Percentiles rank a stretch among this genome's conserved stretches.
These are phyloP conservation scores for Phytophthora litchii DNA, from an alignment of 352 stramenopile genomes.

Conservation along the genomic window DNA sequence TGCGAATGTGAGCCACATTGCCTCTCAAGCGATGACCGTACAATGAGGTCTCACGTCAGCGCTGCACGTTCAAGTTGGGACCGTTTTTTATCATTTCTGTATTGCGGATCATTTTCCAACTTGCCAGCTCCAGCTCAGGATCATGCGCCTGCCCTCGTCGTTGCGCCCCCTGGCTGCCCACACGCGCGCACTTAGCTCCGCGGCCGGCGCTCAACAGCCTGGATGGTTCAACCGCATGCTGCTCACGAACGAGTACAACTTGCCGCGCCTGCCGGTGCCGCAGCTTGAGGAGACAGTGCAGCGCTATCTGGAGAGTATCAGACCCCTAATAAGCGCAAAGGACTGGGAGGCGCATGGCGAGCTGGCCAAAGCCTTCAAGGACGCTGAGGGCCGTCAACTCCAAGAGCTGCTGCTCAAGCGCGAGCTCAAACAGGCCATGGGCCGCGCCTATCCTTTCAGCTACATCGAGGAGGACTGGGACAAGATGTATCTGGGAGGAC, in stretches of 20 bases:
- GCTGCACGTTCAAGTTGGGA: constrained; percentile 39
- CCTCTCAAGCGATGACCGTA: constrained; percentile 14
- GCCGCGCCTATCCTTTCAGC: constrained; percentile 90
- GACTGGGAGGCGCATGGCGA: constrained; percentile 74
- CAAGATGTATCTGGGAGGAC: constrained; percentile 90
- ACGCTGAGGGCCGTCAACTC: constrained; percentile 54
- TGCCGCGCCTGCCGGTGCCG: constrained; percentile 87
- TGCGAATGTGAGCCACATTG: constrained; percentile 20
- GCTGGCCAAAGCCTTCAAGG: constrained; percentile 64
- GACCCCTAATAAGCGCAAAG: constrained; percentile 70
- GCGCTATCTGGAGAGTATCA: constrained; percentile 84
- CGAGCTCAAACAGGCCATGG: constrained; percentile 76
- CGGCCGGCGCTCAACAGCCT: constrained; percentile 36
- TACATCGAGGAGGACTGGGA: constrained; percentile 95
- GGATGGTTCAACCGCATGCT: constrained; percentile 82
- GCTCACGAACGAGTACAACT: constrained; percentile 77
- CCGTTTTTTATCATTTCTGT: constrained; percentile 22
- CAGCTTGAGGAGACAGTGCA: constrained; percentile 88
- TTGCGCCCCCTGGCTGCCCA: constrained; percentile 13
- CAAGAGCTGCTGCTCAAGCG: constrained; percentile 72
- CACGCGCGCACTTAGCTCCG: constrained; percentile 31
- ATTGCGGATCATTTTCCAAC: constrained; percentile 33
- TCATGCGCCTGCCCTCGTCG: constrained; percentile 31
- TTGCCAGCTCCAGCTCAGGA: constrained; percentile 14
- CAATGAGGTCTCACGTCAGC: constrained; percentile 1